Conservation (phyloP, 208 protist species). For the Trichomonas gallinae region DNA sequence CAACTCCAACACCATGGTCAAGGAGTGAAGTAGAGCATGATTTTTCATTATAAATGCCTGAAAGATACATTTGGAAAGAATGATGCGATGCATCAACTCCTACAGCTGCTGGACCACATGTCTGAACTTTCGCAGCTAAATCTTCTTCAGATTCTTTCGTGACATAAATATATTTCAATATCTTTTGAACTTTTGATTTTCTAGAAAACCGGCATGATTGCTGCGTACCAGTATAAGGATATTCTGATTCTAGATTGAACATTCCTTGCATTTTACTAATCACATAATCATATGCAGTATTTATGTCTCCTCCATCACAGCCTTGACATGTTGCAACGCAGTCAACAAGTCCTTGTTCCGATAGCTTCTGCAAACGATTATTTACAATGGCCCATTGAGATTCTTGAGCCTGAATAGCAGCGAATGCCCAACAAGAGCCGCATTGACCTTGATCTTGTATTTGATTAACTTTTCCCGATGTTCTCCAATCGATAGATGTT, state of each 20-base stretch:
- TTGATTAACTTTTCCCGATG: constrained; percentile 39
- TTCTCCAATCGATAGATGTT: constrained; percentile 44
- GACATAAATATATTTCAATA: background rate
- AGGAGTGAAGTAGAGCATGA: background rate
- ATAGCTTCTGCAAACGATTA: constrained; percentile 5
- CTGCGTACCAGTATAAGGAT: background rate
- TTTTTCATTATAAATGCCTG: constrained; percentile 35
- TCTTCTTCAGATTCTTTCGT: background rate
- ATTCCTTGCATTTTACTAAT: background rate
- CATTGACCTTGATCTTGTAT: constrained; percentile 51
- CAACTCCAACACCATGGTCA: constrained; percentile 34
- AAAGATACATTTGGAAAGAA: constrained; percentile 33
- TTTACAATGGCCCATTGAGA: constrained; percentile 24
- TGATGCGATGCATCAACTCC: background rate
- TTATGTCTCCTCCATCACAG: background rate
- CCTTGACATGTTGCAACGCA: background rate
- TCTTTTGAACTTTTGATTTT: background rate
- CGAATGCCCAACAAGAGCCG: constrained; percentile 50
- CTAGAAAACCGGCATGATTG: background rate
- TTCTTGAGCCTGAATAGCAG: constrained; percentile 38
- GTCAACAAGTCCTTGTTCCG: background rate
- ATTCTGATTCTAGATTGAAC: background rate
- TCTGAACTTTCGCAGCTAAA: background rate
- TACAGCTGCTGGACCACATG: background rate
- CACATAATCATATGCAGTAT: background rate